Percentiles rank a stretch among this genome's conserved stretches.
phyloP scores from a whole-genome alignment of 306 rosid species.

The Vigna mungo region DNA sequence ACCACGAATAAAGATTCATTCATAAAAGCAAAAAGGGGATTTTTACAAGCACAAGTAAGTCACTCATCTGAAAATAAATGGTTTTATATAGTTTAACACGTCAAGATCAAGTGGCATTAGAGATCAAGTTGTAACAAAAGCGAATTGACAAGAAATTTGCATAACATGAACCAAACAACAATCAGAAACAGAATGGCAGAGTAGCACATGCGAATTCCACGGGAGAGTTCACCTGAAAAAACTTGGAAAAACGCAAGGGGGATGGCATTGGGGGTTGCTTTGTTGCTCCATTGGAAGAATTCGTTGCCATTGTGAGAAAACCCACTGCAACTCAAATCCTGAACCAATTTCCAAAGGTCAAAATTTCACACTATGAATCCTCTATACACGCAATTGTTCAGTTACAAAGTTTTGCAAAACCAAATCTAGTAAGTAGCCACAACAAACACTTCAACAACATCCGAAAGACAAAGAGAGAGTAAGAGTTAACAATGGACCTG shows the following conservation, averaged over 20 bases:
- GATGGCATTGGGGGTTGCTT: conserved; percentile 89
- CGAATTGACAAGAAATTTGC: not conserved
- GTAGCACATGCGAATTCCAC: not conserved
- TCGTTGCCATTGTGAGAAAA: conserved; percentile 57
- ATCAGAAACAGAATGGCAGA: conserved; percentile 27
- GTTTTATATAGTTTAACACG: not conserved
- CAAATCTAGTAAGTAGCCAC: conserved; percentile 3
- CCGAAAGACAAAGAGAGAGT: not conserved
- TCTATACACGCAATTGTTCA: not conserved
- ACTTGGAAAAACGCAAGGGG: conserved; percentile 88
- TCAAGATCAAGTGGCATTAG: not conserved
- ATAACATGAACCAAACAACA: not conserved
- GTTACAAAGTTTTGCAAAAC: not conserved
- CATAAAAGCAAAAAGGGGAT: conserved; percentile 1
- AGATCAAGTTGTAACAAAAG: not conserved
- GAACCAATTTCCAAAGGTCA: conserved; percentile 44
- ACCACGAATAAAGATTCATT: not conserved
- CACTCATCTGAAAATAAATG: not conserved
- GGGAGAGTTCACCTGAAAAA: conserved; percentile 69
- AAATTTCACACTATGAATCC: not conserved
- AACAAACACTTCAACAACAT: conserved; percentile 3
- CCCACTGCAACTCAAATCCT: conserved; percentile 43
- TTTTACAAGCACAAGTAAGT: not conserved
- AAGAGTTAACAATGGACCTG: conserved; percentile 32
- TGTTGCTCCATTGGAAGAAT: conserved; percentile 73